Evolutionary conservation across 352 stramenopile species (phyloP).

Genomic region (Phytophthora pluvialis): DNA sequence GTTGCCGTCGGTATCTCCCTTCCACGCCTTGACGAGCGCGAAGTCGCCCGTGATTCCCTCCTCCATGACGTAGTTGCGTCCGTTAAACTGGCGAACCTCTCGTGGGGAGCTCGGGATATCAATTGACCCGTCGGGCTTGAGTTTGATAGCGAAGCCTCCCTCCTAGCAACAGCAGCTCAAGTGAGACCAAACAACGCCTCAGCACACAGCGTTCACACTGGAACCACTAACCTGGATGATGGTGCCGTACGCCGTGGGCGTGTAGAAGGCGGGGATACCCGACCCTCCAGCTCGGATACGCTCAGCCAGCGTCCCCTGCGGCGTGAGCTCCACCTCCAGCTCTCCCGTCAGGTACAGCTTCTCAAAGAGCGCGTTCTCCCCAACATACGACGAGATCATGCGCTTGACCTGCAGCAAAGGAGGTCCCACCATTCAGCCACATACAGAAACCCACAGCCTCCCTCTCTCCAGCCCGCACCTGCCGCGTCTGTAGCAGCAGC

Average conservation of each 20-base stretch:
- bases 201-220: background rate
- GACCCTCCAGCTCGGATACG: constrained; percentile 92
- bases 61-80: constrained; percentile 96
- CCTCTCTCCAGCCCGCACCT: constrained; percentile 43
- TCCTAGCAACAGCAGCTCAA: constrained; percentile 36
- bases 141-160: constrained; percentile 80
- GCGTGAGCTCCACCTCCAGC: constrained; percentile 97
- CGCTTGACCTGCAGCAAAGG: constrained; percentile 85
- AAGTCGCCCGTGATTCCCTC: constrained; percentile 94
- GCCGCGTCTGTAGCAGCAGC: constrained; percentile 91
- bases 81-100: constrained; percentile 80
- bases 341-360: constrained; percentile 92
- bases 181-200: background rate
- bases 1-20: constrained; percentile 96
- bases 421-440: background rate
- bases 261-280: constrained; percentile 97
- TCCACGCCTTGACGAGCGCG: constrained; percentile 96
- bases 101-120: constrained; percentile 72
- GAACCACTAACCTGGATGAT: constrained; percentile 73
- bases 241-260: constrained; percentile 93
- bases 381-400: constrained; percentile 97
- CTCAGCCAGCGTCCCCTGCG: constrained; percentile 95
- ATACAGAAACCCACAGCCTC: background rate
- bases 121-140: constrained; percentile 72
- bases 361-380: constrained; percentile 96